These are phyloP conservation scores for Wallacemonas rigidus DNA, from an alignment of 208 protist genomes.

Conservation along the genomic window DNA sequence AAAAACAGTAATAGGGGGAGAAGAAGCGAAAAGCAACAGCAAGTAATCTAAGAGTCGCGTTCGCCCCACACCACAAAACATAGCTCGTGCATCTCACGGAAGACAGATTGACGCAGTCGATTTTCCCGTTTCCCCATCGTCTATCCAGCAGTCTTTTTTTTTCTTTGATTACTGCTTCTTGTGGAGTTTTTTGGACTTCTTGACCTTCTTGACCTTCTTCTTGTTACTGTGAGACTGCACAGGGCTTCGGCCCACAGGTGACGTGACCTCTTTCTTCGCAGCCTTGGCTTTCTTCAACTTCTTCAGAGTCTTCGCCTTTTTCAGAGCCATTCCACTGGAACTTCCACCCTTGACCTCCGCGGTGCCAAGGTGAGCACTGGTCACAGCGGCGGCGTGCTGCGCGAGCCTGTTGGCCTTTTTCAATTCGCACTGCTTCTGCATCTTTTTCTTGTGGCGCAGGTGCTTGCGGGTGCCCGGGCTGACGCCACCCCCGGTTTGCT, in stretches of 20 bases:
- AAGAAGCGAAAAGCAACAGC: too few species aligned
- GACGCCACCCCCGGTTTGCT: not conserved
- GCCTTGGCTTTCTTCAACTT: constrained; percentile 6
- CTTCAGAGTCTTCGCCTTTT: constrained; percentile 17
- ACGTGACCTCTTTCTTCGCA: not conserved
- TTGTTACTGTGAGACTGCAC: not conserved
- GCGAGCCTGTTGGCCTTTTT: not conserved
- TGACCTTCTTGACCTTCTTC: constrained; percentile 5
- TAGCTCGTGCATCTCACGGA: too few species aligned
- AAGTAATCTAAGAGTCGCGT: too few species aligned
- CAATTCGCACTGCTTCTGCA: constrained; percentile 15
- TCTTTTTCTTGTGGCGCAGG: constrained; percentile 12
- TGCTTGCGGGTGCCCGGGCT: constrained; percentile 15
- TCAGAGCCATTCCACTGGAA: not conserved
- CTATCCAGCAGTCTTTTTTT: too few species aligned
- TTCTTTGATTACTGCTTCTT: not conserved
- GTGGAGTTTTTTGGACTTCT: not conserved
- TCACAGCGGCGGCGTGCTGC: not conserved
- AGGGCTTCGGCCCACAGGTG: not conserved
- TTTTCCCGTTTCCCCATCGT: too few species aligned
- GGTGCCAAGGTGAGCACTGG: too few species aligned
- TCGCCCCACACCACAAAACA: too few species aligned
- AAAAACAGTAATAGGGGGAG: too few species aligned
- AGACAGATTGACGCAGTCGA: too few species aligned
- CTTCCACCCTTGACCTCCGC: too few species aligned